Base-by-base conservation (phyloP, 306 rosid genomes). In the Citrullus amarus region DNA sequence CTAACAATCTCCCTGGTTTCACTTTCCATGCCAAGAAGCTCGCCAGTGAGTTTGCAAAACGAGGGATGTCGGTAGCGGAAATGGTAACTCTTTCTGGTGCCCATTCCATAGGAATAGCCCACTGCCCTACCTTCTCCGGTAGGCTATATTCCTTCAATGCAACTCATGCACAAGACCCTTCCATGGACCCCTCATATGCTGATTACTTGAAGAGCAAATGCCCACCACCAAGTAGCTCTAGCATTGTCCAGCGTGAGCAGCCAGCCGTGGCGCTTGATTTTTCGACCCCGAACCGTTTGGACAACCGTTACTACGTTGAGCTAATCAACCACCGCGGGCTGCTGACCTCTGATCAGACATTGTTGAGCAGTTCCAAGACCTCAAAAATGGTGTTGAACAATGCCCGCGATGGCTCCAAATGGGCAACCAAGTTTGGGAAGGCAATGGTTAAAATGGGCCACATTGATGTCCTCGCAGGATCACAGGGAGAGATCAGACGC, bases 31-130 rank as follows among this genome's bases (percentile, higher is more conserved):
- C 84, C 46, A 56, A 66, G 46, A 53, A 80, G 63, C 84, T 82
- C 1, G 25, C 17, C 10, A 76, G 76, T 0, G 80, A 12, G 7
- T 85, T 85, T 2, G 59, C 54, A 0, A 18, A 4, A 5, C 83
- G 75, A 80, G 79, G 82, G 63, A 16, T 85, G 25, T 80, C 76
- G 10, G 36, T 78, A 25, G 86, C 53, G 6, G 86, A 85, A 46
- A 85, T 82, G 88, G 88, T 85, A 53, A 82, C 85, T 18, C 75
- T 85, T 18, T 85, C 85, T 0, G 85, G 85, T 9, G 88, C 88
- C 16, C 88, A 83, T 68, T 86, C 86, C 63, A 83, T 86, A 10
- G 84, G 86, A 1, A 78, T 66, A 38, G 75, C 88, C 14, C 86
- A 50, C 18, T 85, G 86, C 51, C 76, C 88, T 6, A 39, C 88